phyloP scores from a whole-genome alignment of 2,329 filamentous ascomycete species.

The Dothiorella sarmentorum region DNA sequence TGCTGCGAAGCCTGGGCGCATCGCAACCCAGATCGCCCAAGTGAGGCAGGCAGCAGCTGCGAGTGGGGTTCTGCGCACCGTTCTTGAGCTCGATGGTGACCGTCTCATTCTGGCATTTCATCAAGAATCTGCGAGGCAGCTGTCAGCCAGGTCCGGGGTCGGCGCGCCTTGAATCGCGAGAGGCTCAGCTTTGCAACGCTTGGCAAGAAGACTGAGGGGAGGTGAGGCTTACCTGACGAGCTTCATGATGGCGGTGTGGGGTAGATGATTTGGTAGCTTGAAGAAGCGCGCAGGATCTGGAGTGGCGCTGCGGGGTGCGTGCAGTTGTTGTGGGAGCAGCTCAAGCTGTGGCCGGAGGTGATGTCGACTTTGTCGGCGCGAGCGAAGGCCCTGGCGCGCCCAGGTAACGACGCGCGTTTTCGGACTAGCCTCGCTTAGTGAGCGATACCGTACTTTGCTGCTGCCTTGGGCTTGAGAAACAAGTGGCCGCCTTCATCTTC shows the following conservation, averaged over 20 bases:
- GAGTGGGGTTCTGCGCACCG: slow-evolving; percentile 54
- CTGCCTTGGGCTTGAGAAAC: not conserved
- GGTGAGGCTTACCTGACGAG: slow-evolving; percentile 75
- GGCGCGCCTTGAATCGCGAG: slow-evolving; percentile 30
- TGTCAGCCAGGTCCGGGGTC: slow-evolving; percentile 23
- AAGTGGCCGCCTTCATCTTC: not conserved
- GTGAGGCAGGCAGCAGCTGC: not conserved
- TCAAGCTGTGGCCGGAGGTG: slow-evolving; percentile 9
- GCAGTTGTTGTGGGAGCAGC: not conserved
- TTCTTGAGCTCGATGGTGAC: slow-evolving; percentile 99
- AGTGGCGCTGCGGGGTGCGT: not conserved
- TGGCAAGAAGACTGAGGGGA: slow-evolving; percentile 26
- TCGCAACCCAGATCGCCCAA: no score
- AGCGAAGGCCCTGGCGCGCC: slow-evolving; percentile 6
- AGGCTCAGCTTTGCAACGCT: slow-evolving; percentile 45
- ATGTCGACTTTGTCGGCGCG: slow-evolving; percentile 17
- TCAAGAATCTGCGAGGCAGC: slow-evolving; percentile 70
- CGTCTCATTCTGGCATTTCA: slow-evolving; percentile 99
- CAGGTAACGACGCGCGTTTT: not conserved
- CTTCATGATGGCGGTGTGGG: slow-evolving; percentile 70
- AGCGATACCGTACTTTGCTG: not conserved
- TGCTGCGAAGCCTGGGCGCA: no score
- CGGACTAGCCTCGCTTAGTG: not conserved
- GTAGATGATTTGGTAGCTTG: not conserved
- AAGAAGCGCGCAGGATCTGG: not conserved